A percentile compares a stretch with the other conserved stretches of the same genome.
phyloP scores from a whole-genome alignment of 2,329 filamentous ascomycete genomes.

The Sphaerulina populicola region DNA sequence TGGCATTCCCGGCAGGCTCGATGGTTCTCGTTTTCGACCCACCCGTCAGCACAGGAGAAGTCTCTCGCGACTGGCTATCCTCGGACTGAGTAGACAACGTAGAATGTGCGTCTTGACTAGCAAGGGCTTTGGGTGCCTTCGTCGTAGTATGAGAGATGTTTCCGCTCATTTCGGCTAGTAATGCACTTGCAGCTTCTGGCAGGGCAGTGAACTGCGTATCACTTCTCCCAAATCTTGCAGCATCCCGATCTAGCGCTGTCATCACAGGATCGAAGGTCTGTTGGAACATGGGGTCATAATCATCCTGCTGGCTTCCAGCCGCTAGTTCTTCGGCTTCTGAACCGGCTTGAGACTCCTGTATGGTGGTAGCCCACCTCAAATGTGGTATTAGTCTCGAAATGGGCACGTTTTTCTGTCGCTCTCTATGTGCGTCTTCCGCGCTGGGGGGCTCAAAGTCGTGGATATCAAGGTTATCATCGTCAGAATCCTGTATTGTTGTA shows the following conservation, averaged over 20 bases:
- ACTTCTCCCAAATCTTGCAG: constrained; percentile 13
- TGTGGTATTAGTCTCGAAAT: neutral
- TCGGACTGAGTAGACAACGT: neutral
- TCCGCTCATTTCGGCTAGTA: neutral
- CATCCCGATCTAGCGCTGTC: constrained; percentile 18
- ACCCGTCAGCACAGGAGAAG: neutral
- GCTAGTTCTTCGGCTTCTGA: neutral
- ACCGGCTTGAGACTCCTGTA: constrained; percentile 8
- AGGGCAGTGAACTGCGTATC: constrained; percentile 9
- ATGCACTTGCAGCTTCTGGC: neutral
- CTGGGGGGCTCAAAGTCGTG: neutral
- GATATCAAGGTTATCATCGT: constrained; percentile 1
- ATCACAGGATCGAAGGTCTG: constrained; percentile 20
- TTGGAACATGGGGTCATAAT: constrained; percentile 12
- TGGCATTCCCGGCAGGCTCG: no score
- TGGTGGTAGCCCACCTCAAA: neutral
- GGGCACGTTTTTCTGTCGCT: neutral
- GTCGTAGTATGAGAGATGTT: no score
- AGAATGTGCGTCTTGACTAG: neutral
- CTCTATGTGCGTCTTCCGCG: neutral
- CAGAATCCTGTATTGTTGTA: constrained; percentile 8
- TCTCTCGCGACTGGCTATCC: neutral
- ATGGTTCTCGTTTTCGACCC: no score
- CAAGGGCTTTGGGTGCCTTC: neutral
- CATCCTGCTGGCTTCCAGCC: neutral